These are phyloP conservation scores for Fusarium sp. DNA, from an alignment of 2,329 filamentous ascomycete genomes.

Conservation along the genomic window DNA sequence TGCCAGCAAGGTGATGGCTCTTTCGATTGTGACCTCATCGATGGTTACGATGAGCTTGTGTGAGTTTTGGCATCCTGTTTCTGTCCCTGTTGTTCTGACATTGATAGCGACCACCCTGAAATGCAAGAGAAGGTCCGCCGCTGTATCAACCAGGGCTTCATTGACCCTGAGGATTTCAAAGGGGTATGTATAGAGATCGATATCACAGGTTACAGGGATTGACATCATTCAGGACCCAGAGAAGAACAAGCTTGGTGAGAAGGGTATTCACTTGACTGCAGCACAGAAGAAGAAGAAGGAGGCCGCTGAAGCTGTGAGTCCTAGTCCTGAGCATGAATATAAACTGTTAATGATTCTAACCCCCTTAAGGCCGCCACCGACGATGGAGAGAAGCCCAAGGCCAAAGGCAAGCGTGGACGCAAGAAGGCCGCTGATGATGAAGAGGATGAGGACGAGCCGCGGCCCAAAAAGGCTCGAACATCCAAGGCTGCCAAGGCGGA, in stretches of 20 bases:
- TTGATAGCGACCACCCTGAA: conserved; percentile 59
- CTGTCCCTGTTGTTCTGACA: conserved; percentile 10
- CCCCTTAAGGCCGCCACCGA: conserved; percentile 37
- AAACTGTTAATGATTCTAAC: conserved; percentile 10
- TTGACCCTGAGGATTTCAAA: conserved; percentile 87
- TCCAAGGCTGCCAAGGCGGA: conserved; percentile 35
- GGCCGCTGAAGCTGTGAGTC: conserved; percentile 40
- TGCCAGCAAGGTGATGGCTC: conserved; percentile 57
- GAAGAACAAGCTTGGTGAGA: conserved; percentile 73
- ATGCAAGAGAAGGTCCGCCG: conserved; percentile 76
- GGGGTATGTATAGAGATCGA: conserved; percentile 68
- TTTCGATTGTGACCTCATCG: conserved; percentile 72
- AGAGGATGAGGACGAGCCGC: conserved; percentile 46
- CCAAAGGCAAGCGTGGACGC: conserved; percentile 45
- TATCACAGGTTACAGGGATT: not conserved
- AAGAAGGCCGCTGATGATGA: conserved; percentile 48
- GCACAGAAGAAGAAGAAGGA: conserved; percentile 49
- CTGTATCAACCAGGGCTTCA: conserved; percentile 78
- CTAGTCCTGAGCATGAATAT: conserved; percentile 5
- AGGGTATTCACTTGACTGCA: conserved; percentile 64
- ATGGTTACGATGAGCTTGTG: conserved; percentile 81
- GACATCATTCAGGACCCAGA: conserved; percentile 69
- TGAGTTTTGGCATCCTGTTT: conserved; percentile 43
- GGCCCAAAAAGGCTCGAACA: conserved; percentile 49
- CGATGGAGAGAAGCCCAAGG: conserved; percentile 43